Evolutionary conservation across 1,284 basidiomycete genomes (phyloP).

Genomic region (Trametes sp.): DNA sequence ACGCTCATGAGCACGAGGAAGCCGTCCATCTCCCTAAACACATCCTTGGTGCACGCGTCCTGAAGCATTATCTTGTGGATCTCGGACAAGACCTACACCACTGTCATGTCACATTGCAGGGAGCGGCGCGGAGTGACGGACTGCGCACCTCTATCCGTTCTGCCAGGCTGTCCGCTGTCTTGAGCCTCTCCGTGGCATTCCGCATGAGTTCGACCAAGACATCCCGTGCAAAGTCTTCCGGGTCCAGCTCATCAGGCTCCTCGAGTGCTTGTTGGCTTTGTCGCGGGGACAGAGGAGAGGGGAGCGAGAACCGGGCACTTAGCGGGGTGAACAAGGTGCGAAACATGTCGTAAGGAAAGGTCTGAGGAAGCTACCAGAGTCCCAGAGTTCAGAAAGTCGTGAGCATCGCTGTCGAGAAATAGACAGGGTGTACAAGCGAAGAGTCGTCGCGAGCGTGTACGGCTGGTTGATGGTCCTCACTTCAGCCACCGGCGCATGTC

Average conservation of each 20-base stretch:
- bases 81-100: slow-evolving; percentile 60
- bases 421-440: too few relatives aligned
- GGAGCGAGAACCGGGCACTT: slow-evolving; percentile 42
- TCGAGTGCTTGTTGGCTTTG: slow-evolving; percentile 30
- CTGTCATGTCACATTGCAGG: slow-evolving; percentile 3
- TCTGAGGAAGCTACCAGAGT: slow-evolving; percentile 24
- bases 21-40: slow-evolving; percentile 82
- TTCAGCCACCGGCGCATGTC: slow-evolving; percentile 27
- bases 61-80: slow-evolving; percentile 67
- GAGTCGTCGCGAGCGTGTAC: too few relatives aligned
- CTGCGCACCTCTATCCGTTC: slow-evolving; percentile 63
- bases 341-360: slow-evolving; percentile 36
- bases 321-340: slow-evolving; percentile 46
- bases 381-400: slow-evolving; percentile 21
- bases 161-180: slow-evolving; percentile 54
- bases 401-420: slow-evolving; percentile 25
- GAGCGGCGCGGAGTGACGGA: not conserved
- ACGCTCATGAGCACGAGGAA: slow-evolving; percentile 77
- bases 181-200: slow-evolving; percentile 70
- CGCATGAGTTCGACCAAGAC: slow-evolving; percentile 76
- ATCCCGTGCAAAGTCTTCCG: slow-evolving; percentile 77
- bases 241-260: slow-evolving; percentile 54
- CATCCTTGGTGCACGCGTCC: slow-evolving; percentile 69
- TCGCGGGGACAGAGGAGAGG: slow-evolving; percentile 35
- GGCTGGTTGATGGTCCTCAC: slow-evolving; percentile 8